phyloP scores from a whole-genome alignment of 768 basidiomycete species.

The Lentinula aciculospora region DNA sequence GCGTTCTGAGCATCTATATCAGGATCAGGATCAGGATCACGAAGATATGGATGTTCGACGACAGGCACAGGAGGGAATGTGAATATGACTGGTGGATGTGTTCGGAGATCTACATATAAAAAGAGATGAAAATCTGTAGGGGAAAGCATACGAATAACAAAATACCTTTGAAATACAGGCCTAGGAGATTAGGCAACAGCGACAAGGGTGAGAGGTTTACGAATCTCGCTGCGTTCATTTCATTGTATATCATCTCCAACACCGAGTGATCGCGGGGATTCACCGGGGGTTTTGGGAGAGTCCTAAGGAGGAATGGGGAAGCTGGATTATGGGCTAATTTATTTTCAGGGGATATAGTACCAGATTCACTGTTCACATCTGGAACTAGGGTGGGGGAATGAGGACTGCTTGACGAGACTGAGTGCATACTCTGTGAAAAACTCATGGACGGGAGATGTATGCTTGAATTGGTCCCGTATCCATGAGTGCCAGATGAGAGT shows the following conservation, averaged over 20 bases:
- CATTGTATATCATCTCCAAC: constrained; percentile 58
- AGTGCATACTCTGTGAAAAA: constrained; percentile 1
- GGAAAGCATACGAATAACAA: neutral
- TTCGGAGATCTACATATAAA: constrained; percentile 51
- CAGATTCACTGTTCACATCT: neutral
- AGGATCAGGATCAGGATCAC: constrained; percentile 17
- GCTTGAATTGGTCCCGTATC: neutral
- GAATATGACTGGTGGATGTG: constrained; percentile 57
- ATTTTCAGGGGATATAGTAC: neutral
- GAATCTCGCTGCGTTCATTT: constrained; percentile 63
- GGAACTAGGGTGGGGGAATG: neutral
- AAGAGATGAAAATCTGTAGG: neutral
- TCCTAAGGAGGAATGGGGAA: constrained; percentile 27
- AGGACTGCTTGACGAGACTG: neutral
- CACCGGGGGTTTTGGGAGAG: constrained; percentile 31
- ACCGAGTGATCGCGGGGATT: constrained; percentile 67
- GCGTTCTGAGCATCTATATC: constrained; percentile 27
- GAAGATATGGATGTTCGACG: constrained; percentile 11
- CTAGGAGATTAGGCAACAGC: constrained; percentile 49
- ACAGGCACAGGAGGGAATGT: constrained; percentile 43
- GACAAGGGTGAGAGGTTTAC: constrained; percentile 64
- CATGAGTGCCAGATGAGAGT: neutral
- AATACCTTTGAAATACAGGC: constrained; percentile 58
- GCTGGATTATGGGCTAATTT: neutral
- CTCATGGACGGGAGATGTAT: neutral